A percentile compares a stretch with the other conserved stretches of the same genome.
Conservation (phyloP, 2,329 filamentous ascomycete genomes). For the Phaeosphaeria sp. region DNA sequence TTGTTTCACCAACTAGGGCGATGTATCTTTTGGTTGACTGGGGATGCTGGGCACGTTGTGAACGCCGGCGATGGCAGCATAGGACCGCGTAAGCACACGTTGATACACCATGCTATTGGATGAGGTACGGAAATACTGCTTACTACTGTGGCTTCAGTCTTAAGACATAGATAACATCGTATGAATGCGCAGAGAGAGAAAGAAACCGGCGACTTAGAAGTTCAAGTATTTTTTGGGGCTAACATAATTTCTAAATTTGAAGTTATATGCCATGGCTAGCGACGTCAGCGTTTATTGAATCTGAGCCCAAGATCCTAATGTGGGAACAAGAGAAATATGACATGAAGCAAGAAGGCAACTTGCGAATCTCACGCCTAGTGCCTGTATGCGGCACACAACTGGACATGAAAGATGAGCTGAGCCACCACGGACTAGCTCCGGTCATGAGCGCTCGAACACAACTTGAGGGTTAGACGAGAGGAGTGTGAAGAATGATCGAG, state of each 20-base stretch:
- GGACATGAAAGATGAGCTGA: background rate
- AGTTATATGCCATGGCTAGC: background rate
- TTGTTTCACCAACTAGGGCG: background rate
- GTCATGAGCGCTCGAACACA: background rate
- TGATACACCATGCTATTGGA: background rate
- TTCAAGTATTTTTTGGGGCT: background rate
- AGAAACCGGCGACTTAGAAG: background rate
- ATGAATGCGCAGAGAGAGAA: background rate
- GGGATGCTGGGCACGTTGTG: background rate
- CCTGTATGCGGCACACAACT: background rate
- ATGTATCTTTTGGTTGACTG: slow-evolving; percentile 4
- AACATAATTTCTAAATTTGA: background rate
- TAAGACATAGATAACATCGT: background rate
- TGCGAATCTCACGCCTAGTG: background rate
- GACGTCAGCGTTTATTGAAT: background rate
- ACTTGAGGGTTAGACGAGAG: background rate
- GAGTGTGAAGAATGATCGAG: background rate
- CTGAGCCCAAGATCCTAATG: background rate
- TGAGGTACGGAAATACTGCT: background rate
- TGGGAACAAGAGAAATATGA: background rate
- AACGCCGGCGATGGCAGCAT: background rate
- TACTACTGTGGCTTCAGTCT: background rate
- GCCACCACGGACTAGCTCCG: background rate
- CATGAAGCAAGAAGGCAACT: background rate
- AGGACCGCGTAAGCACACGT: background rate